phyloP scores from a whole-genome alignment of 768 basidiomycete genomes.

The Lactifluus subvellereus region DNA sequence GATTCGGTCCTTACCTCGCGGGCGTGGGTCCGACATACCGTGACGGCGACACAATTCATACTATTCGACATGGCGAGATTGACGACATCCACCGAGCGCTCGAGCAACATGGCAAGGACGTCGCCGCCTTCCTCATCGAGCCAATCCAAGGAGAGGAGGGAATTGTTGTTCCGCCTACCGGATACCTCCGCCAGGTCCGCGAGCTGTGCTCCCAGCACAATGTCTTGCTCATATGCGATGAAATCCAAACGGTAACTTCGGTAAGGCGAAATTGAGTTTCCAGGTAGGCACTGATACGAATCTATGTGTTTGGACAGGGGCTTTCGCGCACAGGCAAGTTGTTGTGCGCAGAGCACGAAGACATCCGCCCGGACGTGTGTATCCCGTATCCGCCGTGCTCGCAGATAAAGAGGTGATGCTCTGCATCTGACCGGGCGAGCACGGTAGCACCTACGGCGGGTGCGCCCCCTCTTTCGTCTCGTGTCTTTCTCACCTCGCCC shows the following conservation, averaged over 20 bases:
- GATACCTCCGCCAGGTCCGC: conserved; percentile 74
- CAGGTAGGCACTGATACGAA: conserved; percentile 3
- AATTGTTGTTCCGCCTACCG: conserved; percentile 85
- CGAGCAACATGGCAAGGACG: conserved; percentile 69
- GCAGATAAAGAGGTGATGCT: conserved; percentile 94
- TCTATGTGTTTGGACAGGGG: conserved; percentile 44
- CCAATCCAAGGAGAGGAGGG: conserved; percentile 99
- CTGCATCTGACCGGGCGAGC: conserved; percentile 93
- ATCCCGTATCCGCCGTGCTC: conserved; percentile 94
- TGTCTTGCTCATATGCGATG: conserved; percentile 94
- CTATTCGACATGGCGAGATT: conserved; percentile 79
- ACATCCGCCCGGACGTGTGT: conserved; percentile 91
- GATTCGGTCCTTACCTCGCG: conserved; percentile 90
- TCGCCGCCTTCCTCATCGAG: conserved; percentile 93
- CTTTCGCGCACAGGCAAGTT: conserved; percentile 91
- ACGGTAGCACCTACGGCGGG: conserved; percentile 96
- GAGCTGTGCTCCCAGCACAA: conserved; percentile 89
- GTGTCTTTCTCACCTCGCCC: conserved; percentile 8
- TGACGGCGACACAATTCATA: conserved; percentile 45
- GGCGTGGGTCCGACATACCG: conserved; percentile 76
- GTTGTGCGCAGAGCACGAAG: conserved; percentile 85
- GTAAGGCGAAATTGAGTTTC: conserved; percentile 29
- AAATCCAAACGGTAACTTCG: conserved; percentile 75
- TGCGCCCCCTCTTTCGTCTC: conserved; percentile 34
- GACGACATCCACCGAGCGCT: conserved; percentile 80